These are phyloP conservation scores for Erythrophleum fordii DNA, from an alignment of 306 rosid genomes.

Conservation along the genomic window DNA sequence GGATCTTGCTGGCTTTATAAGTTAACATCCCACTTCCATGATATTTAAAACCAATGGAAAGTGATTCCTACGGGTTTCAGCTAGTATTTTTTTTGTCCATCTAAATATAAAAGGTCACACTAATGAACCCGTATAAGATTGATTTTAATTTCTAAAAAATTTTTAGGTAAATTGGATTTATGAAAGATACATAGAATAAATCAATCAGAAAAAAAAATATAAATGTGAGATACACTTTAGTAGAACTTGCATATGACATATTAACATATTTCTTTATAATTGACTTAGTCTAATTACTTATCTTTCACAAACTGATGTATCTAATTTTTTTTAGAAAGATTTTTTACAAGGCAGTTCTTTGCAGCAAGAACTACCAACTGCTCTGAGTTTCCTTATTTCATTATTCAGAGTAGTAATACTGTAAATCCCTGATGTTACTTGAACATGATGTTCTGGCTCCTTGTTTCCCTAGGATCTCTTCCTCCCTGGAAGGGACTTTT, in stretches of 20 bases:
- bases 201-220: neutral
- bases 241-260: no score
- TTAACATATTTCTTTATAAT: no score
- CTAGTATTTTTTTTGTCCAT: neutral
- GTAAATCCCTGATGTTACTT: neutral
- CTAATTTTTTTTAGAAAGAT: no score
- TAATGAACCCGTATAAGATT: neutral
- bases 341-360: no score
- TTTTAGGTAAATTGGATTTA: neutral
- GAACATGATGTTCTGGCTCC: neutral
- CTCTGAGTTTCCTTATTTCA: no score
- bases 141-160: neutral
- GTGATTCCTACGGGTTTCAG: neutral
- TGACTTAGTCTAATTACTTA: no score
- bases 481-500: slow-evolving; percentile 39
- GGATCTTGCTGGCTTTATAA: neutral
- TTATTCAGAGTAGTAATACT: neutral
- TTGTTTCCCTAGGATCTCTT: slow-evolving; percentile 15
- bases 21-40: neutral
- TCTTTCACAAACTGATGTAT: no score
- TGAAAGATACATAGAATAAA: neutral
- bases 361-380: no score
- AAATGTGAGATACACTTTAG: neutral
- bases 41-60: neutral
- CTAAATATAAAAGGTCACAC: neutral